Conservation (phyloP, 768 basidiomycete species). For the Macrolepiota fuliginosa region DNA sequence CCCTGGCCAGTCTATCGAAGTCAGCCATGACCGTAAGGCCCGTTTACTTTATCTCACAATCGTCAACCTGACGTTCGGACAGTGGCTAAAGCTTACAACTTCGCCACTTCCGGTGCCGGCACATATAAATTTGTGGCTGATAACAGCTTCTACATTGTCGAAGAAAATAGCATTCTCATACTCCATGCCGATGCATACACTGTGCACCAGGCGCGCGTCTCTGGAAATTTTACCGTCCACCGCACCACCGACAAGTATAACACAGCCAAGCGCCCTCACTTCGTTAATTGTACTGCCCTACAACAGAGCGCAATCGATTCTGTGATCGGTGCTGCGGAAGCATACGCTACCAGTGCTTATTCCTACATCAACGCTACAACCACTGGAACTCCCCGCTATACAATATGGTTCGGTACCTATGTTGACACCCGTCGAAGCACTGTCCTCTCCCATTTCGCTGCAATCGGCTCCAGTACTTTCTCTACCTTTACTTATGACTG, state of each 20-base stretch:
- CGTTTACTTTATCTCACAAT: neutral
- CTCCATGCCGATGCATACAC: slow-evolving; percentile 29
- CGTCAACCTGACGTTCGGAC: neutral
- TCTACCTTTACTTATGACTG: slow-evolving; percentile 34
- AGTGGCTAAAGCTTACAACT: slow-evolving; percentile 49
- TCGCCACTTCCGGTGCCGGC: slow-evolving; percentile 36
- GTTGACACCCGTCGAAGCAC: slow-evolving; percentile 33
- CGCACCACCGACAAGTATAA: slow-evolving; percentile 4
- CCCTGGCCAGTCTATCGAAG: slow-evolving; percentile 33
- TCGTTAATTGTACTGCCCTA: slow-evolving; percentile 36
- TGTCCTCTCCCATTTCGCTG: slow-evolving; percentile 35
- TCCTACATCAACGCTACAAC: slow-evolving; percentile 32
- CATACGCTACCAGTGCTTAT: slow-evolving; percentile 33
- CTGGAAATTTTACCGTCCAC: slow-evolving; percentile 26
- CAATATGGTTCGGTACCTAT: slow-evolving; percentile 51
- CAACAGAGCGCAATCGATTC: slow-evolving; percentile 29
- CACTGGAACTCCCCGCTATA: slow-evolving; percentile 36
- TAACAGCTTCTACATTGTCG: slow-evolving; percentile 40
- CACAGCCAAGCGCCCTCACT: slow-evolving; percentile 30
- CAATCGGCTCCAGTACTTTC: slow-evolving; percentile 31
- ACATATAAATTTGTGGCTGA: slow-evolving; percentile 37
- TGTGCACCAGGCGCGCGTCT: slow-evolving; percentile 25
- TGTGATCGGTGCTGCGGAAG: slow-evolving; percentile 37
- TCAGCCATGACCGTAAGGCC: slow-evolving; percentile 38
- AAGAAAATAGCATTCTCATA: slow-evolving; percentile 26